These are phyloP conservation scores for Xylaria sp. DNA, from an alignment of 2,329 filamentous ascomycete species.

Conservation along the genomic window DNA sequence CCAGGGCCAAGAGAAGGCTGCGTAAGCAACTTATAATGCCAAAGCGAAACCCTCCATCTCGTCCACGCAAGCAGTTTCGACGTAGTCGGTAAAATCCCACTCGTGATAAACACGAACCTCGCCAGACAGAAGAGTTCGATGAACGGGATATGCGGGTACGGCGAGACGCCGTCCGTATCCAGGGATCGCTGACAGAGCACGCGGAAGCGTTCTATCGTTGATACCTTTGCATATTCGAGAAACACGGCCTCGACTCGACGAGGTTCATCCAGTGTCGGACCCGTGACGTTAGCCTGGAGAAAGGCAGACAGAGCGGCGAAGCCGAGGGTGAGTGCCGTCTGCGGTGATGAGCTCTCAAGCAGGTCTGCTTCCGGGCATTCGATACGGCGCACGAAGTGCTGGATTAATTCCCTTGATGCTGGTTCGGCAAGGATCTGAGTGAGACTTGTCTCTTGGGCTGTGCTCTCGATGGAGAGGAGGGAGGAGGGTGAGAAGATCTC, in stretches of 20 bases:
- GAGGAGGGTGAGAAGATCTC: slow-evolving; percentile 2
- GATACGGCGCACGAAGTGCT: slow-evolving; percentile 7
- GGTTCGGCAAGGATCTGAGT: slow-evolving; percentile 3
- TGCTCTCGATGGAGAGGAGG: slow-evolving; percentile 9
- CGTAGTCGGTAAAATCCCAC: slow-evolving; percentile 17
- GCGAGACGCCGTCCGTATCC: slow-evolving; percentile 76
- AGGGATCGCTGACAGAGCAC: slow-evolving; percentile 59
- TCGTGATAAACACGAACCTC: slow-evolving; percentile 43
- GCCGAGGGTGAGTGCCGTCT: slow-evolving; percentile 39
- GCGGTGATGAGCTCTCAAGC: not conserved
- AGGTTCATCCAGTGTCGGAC: slow-evolving; percentile 53
- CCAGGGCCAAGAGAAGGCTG: slow-evolving; percentile 51
- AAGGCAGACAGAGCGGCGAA: slow-evolving; percentile 64
- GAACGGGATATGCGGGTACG: slow-evolving; percentile 77
- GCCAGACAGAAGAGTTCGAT: slow-evolving; percentile 81
- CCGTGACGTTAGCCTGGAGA: slow-evolving; percentile 69
- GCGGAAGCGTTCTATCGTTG: slow-evolving; percentile 22
- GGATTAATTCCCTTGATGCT: slow-evolving; percentile 5
- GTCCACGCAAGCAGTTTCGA: slow-evolving; percentile 49
- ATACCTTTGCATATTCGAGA: slow-evolving; percentile 30
- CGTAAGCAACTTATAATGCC: slow-evolving; percentile 57
- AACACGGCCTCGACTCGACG: slow-evolving; percentile 25
- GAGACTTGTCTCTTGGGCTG: slow-evolving; percentile 5
- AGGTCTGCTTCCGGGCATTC: not conserved
- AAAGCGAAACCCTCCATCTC: slow-evolving; percentile 66